Evolutionary conservation across 176 grass and related monocot species (phyloP).

Genomic region (Secale cereale): DNA sequence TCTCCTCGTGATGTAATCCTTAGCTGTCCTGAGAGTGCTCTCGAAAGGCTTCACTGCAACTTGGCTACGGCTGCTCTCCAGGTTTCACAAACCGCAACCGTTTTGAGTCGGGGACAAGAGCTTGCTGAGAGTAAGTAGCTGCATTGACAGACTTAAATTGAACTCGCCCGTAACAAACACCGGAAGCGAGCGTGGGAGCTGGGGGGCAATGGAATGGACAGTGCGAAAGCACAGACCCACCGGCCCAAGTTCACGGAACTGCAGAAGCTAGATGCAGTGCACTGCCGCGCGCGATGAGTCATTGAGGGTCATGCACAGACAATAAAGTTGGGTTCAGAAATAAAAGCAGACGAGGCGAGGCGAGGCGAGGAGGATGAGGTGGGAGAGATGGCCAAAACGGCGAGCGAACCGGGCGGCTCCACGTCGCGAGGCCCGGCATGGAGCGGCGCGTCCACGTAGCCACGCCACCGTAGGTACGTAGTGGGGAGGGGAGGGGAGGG

Average conservation of each 20-base stretch:
- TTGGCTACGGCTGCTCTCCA: background rate
- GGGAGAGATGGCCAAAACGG: background rate
- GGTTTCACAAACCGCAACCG: background rate
- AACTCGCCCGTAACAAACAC: background rate
- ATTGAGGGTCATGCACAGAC: background rate
- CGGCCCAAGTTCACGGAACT: background rate
- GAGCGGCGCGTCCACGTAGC: constrained; percentile 6
- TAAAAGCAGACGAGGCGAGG: background rate
- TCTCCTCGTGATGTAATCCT: background rate
- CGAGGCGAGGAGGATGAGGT: background rate
- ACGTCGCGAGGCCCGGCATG: background rate
- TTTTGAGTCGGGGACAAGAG: background rate
- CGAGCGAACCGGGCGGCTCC: background rate
- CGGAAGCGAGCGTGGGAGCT: background rate
- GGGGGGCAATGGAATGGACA: too few relatives aligned
- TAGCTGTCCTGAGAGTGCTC: background rate
- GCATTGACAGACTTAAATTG: background rate
- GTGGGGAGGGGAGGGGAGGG: background rate
- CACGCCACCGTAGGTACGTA: background rate
- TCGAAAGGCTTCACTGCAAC: background rate
- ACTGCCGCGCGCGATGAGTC: background rate
- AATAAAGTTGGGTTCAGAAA: background rate
- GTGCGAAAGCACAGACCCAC: background rate
- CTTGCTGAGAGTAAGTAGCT: background rate
- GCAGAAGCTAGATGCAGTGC: background rate